These are phyloP conservation scores for Trametes coccinea DNA, from an alignment of 768 basidiomycete species.

Conservation along the genomic window DNA sequence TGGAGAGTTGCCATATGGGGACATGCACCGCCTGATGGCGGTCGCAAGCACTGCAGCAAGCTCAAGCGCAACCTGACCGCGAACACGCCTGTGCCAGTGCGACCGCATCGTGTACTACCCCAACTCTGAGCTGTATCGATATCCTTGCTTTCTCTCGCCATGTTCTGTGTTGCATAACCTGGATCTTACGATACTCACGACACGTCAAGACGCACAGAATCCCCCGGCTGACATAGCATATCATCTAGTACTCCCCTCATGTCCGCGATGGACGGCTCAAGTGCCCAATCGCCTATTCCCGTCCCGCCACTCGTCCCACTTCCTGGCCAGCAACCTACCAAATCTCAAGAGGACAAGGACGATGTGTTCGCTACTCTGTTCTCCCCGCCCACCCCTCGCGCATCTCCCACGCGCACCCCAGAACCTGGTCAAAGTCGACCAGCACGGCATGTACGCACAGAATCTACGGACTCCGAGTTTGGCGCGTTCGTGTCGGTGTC, in stretches of 20 bases:
- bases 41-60: neutral
- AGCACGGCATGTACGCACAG: constrained; percentile 18
- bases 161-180: neutral
- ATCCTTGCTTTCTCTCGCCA: neutral
- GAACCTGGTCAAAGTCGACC: constrained; percentile 7
- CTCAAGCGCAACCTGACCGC: neutral
- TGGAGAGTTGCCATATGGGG: neutral
- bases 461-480: constrained; percentile 50
- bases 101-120: neutral
- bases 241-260: neutral
- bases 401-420: constrained; percentile 28
- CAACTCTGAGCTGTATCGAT: neutral
- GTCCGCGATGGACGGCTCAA: constrained; percentile 17
- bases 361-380: constrained; percentile 39
- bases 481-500: constrained; percentile 63
- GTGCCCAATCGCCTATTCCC: constrained; percentile 16
- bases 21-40: neutral
- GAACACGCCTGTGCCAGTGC: neutral
- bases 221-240: neutral
- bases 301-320: constrained; percentile 32
- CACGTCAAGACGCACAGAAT: neutral
- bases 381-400: constrained; percentile 35
- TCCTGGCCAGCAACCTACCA: constrained; percentile 15
- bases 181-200: neutral
- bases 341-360: constrained; percentile 23